Evolutionary conservation across 2,329 filamentous ascomycete species (phyloP), one percentile per base, ranked within the genome.

Genomic region (Diaporthe sp.): DNA sequence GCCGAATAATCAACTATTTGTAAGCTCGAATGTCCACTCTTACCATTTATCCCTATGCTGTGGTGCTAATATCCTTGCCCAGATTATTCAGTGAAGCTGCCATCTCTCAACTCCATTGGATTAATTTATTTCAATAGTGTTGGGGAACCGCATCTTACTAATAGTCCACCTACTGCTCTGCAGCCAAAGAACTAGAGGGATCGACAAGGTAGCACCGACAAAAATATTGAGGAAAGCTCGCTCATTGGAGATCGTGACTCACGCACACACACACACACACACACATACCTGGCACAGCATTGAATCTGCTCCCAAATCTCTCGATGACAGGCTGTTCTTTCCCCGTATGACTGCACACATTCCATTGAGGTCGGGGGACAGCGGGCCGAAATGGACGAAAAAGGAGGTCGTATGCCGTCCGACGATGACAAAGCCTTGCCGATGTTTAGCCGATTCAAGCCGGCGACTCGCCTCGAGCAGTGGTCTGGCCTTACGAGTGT

Each of bases 371-470:
- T 19, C 13, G 13, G 31, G 62, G 44, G 31, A 25, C 28, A 15
- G 12, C 44, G 62, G 62, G 44, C 44, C 44, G 44, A 37, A 3
- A 37, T 5, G 12, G 44, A 34, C 25, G 12, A 2, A 49, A 19
- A 67, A n/a, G 34, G 46, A 5, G 44, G 3, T 10, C 5, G 0
- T 51, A 3, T 37, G 62, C 22, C 6, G 62, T 68, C 34, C 13
- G 46, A 37, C 10, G 13, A 39, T 39, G 22, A 37, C 46, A 31
- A 53, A 42, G 13, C 65, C 15, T 9, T 53, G 12, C 65, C 65
- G 65, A 68, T 53, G n/a, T 53, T 68, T 68, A 53, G 65, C 65
- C 46, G 62, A 15, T 3, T 3, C 19, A 25, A 37, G n/a, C 62
- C 62, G 31, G 6, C 4, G 28, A 7, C 31, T 12, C 22, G 7